These are phyloP conservation scores for Talaromyces islandicus DNA, from an alignment of 2,329 filamentous ascomycete genomes.

Conservation along the genomic window DNA sequence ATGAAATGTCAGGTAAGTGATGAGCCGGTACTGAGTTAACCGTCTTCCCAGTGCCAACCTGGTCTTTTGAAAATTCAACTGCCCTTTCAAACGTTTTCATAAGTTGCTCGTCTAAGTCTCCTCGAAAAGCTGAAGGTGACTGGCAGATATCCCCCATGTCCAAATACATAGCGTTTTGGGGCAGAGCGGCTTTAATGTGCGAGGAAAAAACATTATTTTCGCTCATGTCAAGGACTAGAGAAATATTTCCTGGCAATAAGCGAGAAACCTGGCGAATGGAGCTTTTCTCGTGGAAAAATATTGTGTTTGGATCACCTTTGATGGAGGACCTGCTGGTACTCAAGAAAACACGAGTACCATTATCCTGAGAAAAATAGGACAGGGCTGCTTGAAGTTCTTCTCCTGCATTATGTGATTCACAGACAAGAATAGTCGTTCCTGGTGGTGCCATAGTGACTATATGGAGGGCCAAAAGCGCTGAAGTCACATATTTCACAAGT, in stretches of 20 bases:
- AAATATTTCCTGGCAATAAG: background rate
- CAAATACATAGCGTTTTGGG: background rate
- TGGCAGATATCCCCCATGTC: background rate
- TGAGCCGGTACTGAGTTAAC: background rate
- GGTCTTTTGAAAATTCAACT: background rate
- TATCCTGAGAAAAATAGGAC: background rate
- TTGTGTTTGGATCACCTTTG: background rate
- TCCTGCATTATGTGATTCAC: background rate
- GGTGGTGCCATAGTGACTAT: background rate
- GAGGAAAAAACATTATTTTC: background rate
- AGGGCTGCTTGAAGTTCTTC: background rate
- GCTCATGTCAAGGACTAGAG: background rate
- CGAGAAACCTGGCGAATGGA: background rate
- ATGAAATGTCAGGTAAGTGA: constrained; percentile 17
- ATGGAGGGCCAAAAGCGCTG: background rate
- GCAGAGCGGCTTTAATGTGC: background rate
- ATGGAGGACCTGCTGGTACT: background rate
- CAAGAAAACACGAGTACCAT: background rate
- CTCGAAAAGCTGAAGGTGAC: background rate
- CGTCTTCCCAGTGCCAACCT: background rate
- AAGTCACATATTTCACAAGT: background rate
- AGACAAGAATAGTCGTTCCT: background rate
- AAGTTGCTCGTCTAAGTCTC: background rate
- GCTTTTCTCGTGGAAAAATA: background rate
- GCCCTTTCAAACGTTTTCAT: background rate